Conservation (phyloP, 768 basidiomycete species). For the Boletus insuetus region DNA sequence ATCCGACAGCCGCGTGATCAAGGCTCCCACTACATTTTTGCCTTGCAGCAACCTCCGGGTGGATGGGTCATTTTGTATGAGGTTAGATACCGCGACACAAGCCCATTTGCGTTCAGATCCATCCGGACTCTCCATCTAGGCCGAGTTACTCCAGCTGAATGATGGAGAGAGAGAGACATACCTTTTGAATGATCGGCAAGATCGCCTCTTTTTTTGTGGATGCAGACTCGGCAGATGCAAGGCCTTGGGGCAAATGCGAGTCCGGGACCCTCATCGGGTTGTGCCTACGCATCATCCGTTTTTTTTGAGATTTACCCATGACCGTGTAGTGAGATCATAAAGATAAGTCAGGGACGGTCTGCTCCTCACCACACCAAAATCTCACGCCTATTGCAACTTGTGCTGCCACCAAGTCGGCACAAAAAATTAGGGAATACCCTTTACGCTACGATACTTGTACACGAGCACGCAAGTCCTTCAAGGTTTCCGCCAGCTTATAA, state of each 20-base stretch:
- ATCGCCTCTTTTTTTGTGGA: constrained; percentile 78
- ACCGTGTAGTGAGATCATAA: background rate
- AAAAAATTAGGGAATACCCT: constrained; percentile 22
- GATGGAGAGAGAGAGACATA: constrained; percentile 27
- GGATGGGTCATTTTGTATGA: constrained; percentile 93
- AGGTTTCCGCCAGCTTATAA: background rate
- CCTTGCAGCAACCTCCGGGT: constrained; percentile 87
- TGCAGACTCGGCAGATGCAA: constrained; percentile 67
- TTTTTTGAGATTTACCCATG: constrained; percentile 96
- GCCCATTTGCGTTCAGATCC: constrained; percentile 89
- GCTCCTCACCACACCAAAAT: too few relatives aligned
- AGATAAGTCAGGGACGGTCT: background rate
- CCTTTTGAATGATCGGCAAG: constrained; percentile 89
- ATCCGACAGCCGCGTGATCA: constrained; percentile 87
- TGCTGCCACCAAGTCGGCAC: background rate
- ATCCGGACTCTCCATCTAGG: constrained; percentile 74
- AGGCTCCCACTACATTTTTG: constrained; percentile 82
- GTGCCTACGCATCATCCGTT: constrained; percentile 78
- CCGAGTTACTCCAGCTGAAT: background rate
- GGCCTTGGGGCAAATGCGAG: constrained; percentile 82
- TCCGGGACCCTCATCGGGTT: constrained; percentile 95
- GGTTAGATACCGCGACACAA: constrained; percentile 91
- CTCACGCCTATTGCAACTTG: constrained; percentile 1
- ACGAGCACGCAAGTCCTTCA: constrained; percentile 11
- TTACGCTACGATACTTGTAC: constrained; percentile 25